Percentiles rank a stretch among this genome's conserved stretches.
Evolutionary conservation across 106 monocot species (phyloP).

Genomic region (Hemerocallis citrina): DNA sequence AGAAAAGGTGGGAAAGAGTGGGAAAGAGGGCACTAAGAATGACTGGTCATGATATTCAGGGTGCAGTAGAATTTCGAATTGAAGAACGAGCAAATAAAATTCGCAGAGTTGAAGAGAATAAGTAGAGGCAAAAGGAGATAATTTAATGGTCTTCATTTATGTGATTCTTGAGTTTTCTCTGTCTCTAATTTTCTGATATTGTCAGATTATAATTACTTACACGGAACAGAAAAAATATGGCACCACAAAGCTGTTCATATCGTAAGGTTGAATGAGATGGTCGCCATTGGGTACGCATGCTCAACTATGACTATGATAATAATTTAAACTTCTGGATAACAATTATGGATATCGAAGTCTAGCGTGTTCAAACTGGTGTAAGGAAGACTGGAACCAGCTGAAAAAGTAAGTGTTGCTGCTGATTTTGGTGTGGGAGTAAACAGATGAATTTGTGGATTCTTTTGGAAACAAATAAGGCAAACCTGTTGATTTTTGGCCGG

Average conservation of each 20-base stretch:
- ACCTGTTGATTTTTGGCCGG: too few species aligned
- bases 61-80: slow-evolving; percentile 75
- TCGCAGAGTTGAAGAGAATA: slow-evolving; percentile 46
- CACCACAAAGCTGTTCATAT: slow-evolving; percentile 72
- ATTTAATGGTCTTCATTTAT: slow-evolving; percentile 23
- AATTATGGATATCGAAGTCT: too few species aligned
- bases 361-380: too few species aligned
- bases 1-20: slow-evolving; percentile 38
- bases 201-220: slow-evolving; percentile 13
- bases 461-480: too few species aligned
- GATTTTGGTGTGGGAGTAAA: too few species aligned
- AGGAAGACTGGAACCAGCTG: too few species aligned
- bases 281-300: slow-evolving; percentile 58
- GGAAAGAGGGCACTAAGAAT: slow-evolving; percentile 88
- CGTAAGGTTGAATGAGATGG: slow-evolving; percentile 54
- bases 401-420: too few species aligned
- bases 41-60: slow-evolving; percentile 64
- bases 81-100: slow-evolving; percentile 66
- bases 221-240: slow-evolving; percentile 89
- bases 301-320: not conserved
- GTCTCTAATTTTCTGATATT: not conserved
- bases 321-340: too few species aligned
- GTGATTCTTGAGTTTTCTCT: not conserved
- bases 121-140: slow-evolving; percentile 42
- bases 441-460: too few species aligned